Percentiles rank a stretch among this genome's conserved stretches.
phyloP scores from a whole-genome alignment of 495 filamentous ascomycete species.

The Neurospora africana region DNA sequence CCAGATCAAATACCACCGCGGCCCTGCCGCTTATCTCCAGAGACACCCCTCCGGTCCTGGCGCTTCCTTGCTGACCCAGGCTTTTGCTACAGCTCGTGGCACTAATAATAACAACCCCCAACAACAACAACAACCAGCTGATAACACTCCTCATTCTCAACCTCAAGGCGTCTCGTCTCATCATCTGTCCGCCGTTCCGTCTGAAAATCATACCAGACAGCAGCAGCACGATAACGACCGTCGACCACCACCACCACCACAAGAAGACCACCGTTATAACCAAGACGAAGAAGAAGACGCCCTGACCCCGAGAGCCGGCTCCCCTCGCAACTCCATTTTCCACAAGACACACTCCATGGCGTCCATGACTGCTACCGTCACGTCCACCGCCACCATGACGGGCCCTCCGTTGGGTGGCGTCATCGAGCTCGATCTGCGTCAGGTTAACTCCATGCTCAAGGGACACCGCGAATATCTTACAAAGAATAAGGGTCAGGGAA shows the following conservation, averaged over 20 bases:
- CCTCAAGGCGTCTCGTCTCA: constrained; percentile 6
- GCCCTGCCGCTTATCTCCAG: constrained; percentile 25
- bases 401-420: constrained; percentile 1
- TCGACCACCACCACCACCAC: neutral
- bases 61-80: constrained; percentile 40
- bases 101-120: constrained; percentile 14
- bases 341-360: constrained; percentile 10
- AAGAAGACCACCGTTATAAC: neutral
- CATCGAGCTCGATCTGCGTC: constrained; percentile 15
- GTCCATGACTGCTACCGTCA: constrained; percentile 11
- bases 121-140: constrained; percentile 2
- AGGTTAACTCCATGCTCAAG: constrained; percentile 27
- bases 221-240: constrained; percentile 13
- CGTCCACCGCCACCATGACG: constrained; percentile 7
- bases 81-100: constrained; percentile 42
- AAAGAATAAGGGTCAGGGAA: constrained; percentile 22
- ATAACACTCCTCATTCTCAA: constrained; percentile 3
- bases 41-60: constrained; percentile 23
- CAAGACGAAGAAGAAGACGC: constrained; percentile 9
- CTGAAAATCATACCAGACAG: constrained; percentile 14
- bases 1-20: constrained; percentile 37
- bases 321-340: constrained; percentile 6
- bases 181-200: constrained; percentile 5
- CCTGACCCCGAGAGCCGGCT: constrained; percentile 20
- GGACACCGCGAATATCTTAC: constrained; percentile 26